Base-by-base conservation (phyloP, 768 basidiomycete genomes). In the Kondoa subrosea region DNA sequence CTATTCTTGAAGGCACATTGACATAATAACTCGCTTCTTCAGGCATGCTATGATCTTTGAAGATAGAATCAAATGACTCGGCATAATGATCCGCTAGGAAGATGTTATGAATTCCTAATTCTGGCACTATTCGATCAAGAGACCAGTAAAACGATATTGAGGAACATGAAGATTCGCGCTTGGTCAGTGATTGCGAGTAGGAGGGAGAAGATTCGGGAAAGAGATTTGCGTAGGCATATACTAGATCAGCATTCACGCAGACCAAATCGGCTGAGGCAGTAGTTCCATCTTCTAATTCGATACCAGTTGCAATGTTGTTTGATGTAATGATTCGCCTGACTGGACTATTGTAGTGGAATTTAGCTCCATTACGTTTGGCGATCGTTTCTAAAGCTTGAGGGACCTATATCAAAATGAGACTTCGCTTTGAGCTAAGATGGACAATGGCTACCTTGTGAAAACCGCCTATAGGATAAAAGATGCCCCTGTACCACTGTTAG, bases 71-170 rank as follows among this genome's bases (percentile, higher is more conserved):
- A 73, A 80, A 80, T 3, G 77, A 79, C 60, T 75, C 78, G 70
- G 77, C 74, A 71, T 79, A 80, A 64, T 78, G 77, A 59, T 79
- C 78, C 1, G 79, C 79, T 34, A 79, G 73, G 72, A 80, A 80
- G 69, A 79, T 79, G 67, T 79, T 80, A 70, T 80, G 79, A n/a
- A 77, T 76, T 64, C 76, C 73, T 33, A 80, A 70, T 1, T 73
- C 71, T 1, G 74, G 73, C 27, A 77, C 73, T 33, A 68, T 74
- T 29, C 75, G 71, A 64, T 78, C 74, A 74, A 80, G 76, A 1
- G 76, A 76, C 79, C 79, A 80, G 72, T 80, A 80, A 71, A 80
- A 79, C 29, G 76, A 77, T 66, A 80, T 79, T 3, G 75, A 75
- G 1, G 78, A 79, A 73, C 79, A 80, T 29, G 71, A 71, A n/a